Evolutionary conservation across 2,329 filamentous ascomycete species (phyloP).

Genomic region (Cytospora mali): DNA sequence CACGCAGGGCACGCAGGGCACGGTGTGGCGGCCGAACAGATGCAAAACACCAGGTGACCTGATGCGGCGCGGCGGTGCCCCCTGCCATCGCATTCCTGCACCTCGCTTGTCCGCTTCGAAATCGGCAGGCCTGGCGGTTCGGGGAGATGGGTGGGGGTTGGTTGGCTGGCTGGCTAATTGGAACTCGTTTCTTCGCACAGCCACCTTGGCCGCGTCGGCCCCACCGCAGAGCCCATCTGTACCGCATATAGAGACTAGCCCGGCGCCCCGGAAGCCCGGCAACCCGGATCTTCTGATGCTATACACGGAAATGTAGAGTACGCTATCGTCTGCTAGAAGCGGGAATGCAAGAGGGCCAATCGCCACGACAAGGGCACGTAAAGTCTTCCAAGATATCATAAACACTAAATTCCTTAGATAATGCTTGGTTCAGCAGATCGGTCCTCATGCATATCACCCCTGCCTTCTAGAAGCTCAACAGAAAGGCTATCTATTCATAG

Average conservation of each 20-base stretch:
- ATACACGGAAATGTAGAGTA: not conserved
- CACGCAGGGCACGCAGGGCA: too few species aligned
- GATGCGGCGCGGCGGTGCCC: conserved; percentile 14
- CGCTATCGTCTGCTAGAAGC: not conserved
- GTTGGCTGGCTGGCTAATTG: too few species aligned
- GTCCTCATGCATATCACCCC: conserved; percentile 17
- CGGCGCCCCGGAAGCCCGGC: not conserved
- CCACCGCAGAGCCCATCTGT: not conserved
- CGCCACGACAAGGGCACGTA: not conserved
- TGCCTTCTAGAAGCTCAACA: conserved; percentile 13
- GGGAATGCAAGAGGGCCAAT: not conserved
- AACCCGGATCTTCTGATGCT: not conserved
- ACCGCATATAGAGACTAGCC: not conserved
- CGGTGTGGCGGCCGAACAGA: not conserved
- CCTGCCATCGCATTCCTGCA: conserved; percentile 10
- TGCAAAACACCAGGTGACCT: too few species aligned
- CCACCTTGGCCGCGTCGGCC: not conserved
- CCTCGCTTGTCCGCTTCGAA: not conserved
- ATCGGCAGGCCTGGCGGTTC: not conserved
- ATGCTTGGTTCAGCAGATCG: conserved; percentile 10
- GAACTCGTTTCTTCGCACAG: not conserved
- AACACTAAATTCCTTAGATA: not conserved
- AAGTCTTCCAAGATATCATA: not conserved
- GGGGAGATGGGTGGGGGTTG: too few species aligned
- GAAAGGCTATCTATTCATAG: not conserved